phyloP scores from a whole-genome alignment of 495 filamentous ascomycete genomes.

The Penicillium daleae region DNA sequence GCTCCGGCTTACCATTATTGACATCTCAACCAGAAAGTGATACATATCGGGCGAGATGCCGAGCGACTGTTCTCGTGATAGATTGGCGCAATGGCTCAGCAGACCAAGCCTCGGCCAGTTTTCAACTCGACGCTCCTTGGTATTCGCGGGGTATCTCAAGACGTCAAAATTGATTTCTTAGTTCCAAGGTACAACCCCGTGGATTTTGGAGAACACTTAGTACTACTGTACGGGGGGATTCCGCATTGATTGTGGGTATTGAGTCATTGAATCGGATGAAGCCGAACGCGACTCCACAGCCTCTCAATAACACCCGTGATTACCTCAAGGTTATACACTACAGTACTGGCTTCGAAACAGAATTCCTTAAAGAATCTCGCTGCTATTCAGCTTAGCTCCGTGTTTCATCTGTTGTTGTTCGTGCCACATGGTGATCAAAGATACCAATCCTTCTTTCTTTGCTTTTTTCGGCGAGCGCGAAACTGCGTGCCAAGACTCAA shows the following conservation, averaged over 20 bases:
- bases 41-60: conserved; percentile 8
- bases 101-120: conserved; percentile 4
- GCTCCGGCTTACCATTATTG: neutral
- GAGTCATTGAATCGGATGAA: conserved; percentile 15
- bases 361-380: neutral
- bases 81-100: neutral
- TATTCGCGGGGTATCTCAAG: conserved; percentile 16
- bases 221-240: conserved; percentile 4
- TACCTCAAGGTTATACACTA: no score
- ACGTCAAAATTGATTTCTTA: conserved; percentile 4
- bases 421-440: neutral
- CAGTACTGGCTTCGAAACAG: no score
- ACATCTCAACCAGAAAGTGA: neutral
- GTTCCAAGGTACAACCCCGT: no score
- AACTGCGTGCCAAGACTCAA: neutral
- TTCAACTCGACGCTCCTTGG: conserved; percentile 8
- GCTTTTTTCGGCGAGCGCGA: neutral
- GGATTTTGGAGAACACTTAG: neutral
- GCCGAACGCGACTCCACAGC: conserved; percentile 16
- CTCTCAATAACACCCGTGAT: neutral
- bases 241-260: conserved; percentile 8
- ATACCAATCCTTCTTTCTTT: neutral
- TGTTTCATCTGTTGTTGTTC: neutral
- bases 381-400: neutral
- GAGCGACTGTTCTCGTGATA: conserved; percentile 16